These are phyloP conservation scores for Aureobasidium sp. DNA, from an alignment of 2,329 filamentous ascomycete genomes.

Conservation along the genomic window DNA sequence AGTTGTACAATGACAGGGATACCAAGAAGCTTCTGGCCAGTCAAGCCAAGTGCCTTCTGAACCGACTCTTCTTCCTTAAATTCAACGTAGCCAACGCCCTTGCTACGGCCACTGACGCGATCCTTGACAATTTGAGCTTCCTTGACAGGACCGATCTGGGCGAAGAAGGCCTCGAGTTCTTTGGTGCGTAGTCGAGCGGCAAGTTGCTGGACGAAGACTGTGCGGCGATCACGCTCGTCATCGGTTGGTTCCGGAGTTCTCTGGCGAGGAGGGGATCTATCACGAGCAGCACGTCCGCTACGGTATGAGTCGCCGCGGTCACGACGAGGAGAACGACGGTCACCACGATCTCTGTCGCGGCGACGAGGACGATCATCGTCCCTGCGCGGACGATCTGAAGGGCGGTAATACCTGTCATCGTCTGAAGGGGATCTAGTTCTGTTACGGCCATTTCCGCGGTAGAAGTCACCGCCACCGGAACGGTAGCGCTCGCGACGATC, in stretches of 20 bases:
- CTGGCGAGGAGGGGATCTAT: conserved; percentile 46
- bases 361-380: conserved; percentile 52
- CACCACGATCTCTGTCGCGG: conserved; percentile 34
- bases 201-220: conserved; percentile 97
- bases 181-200: conserved; percentile 87
- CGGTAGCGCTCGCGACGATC: conserved; percentile 20
- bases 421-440: conserved; percentile 32
- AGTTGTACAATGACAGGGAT: conserved; percentile 98
- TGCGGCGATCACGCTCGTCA: conserved; percentile 92
- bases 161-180: conserved; percentile 90
- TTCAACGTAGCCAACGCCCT: conserved; percentile 99
- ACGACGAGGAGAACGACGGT: conserved; percentile 41
- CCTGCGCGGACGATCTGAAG: conserved; percentile 41
- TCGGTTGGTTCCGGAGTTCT: conserved; percentile 72
- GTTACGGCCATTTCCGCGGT: conserved; percentile 29
- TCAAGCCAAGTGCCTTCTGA: conserved; percentile 88
- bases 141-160: conserved; percentile 88
- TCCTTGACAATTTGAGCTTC: conserved; percentile 99
- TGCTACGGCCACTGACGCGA: conserved; percentile 89
- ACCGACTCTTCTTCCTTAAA: conserved; percentile 96
- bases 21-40: conserved; percentile 95
- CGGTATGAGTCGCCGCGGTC: conserved; percentile 63
- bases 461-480: conserved; percentile 31
- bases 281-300: conserved; percentile 51
- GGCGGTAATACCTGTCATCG: conserved; percentile 33